phyloP scores from a whole-genome alignment of 257 asterid genomes.

The Solanum ossicruentum region DNA sequence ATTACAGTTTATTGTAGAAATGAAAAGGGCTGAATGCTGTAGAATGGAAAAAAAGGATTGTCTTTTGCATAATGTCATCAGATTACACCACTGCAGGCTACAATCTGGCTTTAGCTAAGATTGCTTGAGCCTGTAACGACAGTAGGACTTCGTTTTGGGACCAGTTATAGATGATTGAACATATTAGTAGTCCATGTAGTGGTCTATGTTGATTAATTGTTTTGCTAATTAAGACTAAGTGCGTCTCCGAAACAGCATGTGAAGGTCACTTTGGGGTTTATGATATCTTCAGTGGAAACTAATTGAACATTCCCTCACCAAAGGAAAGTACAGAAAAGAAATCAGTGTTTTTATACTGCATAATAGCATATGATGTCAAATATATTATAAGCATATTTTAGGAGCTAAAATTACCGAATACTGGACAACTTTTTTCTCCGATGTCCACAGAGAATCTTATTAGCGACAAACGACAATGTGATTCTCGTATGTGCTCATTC shows the following conservation, averaged over 20 bases:
- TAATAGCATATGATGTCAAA: neutral
- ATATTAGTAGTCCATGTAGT: neutral
- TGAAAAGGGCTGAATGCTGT: neutral
- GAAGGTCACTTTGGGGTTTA: neutral
- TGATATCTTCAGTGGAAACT: neutral
- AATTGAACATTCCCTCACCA: neutral
- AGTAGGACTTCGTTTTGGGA: neutral
- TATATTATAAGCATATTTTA: neutral
- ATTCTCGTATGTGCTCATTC: neutral
- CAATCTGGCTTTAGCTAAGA: neutral
- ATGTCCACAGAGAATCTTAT: neutral
- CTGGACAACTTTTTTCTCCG: neutral
- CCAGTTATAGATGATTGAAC: neutral
- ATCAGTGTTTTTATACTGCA: neutral
- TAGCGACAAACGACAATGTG: neutral
- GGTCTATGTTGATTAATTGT: neutral
- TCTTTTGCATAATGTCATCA: rapidly evolving
- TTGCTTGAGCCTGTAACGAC: neutral
- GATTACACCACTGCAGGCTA: neutral
- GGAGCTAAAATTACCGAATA: too few relatives aligned
- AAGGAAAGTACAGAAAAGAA: neutral
- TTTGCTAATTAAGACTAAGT: too few relatives aligned
- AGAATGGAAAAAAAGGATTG: too few relatives aligned
- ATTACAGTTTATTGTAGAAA: neutral
- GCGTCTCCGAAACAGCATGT: neutral